Base-by-base conservation (phyloP, 2,329 filamentous ascomycete genomes). In the Neoscytalidium dimidiatum region DNA sequence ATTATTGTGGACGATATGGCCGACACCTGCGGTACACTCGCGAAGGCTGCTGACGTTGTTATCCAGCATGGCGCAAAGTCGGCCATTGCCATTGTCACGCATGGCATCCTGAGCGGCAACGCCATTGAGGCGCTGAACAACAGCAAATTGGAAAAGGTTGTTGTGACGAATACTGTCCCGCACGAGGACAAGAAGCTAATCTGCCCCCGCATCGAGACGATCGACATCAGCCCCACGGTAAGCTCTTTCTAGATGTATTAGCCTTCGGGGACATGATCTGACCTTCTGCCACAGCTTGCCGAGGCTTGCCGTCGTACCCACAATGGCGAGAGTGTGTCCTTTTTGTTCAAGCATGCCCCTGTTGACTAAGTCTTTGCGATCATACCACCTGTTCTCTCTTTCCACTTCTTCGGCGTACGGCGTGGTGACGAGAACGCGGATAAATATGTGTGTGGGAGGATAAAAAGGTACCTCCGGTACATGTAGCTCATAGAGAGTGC, bases 1-100 rank as follows among this genome's bases (percentile, higher is more conserved):
- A 97, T 99, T 74, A 88, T 99, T 56, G 94, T 99, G 53, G 94
- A 98, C 77, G 94, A 98, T 77, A 97, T 98, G 92, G 94, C 94
- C 33, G 94, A 98, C 76, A 97, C 94, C 3, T 97, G 94, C 77
- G 93, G 93, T 70, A 97, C 92, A 1, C 83, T 91, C 13, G 87
- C 85, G 77, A 98, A 98, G 82, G 95, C 94, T 2, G 95, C 94
- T 17, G 89, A 92, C 65, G 94, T 94, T 0, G 87, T 98, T 61
- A 92, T 94, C 77, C 86, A 92, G 71, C 90, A 97, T 73, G 92
- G 92, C 33, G 94, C 95, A 1, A 88, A 88, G 70, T 88, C 96
- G 74, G 93, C 96, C 41, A 92, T 96, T 68, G 95, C 95, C 26
- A 96, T 98, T 69, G 95, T 98, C 66, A 97, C 94, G 0, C 94